Conservation (phyloP, 805 yeast genomes). For the Candida yuanshanica region DNA sequence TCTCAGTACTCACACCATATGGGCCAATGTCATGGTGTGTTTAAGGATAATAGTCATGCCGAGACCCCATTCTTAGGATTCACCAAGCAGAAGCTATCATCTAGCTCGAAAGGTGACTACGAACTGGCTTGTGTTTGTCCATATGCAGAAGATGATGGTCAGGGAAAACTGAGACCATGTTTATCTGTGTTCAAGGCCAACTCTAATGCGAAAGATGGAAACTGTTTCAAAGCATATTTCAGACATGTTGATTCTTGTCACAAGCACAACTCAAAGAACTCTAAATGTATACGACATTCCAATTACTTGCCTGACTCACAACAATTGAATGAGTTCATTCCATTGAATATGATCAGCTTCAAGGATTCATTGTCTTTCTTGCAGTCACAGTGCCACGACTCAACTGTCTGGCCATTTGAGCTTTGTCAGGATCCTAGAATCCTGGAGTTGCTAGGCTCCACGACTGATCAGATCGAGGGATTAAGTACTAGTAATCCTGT, state of each 20-base stretch:
- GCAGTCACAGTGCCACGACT: neutral
- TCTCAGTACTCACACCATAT: slow-evolving; percentile 12
- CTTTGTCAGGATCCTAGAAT: neutral
- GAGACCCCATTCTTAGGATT: slow-evolving; percentile 5
- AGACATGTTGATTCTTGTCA: slow-evolving; percentile 5
- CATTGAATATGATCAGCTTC: neutral
- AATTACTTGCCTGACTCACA: neutral
- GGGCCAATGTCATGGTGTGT: slow-evolving; percentile 12
- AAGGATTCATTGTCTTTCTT: neutral
- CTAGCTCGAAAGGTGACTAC: neutral
- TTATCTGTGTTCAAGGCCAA: neutral
- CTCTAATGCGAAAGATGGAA: neutral
- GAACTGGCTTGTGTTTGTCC: slow-evolving; percentile 3
- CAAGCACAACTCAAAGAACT: neutral
- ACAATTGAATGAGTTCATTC: neutral
- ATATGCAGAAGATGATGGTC: neutral
- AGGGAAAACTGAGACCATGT: neutral
- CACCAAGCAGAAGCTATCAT: neutral
- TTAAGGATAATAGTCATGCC: neutral
- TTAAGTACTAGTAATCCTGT: neutral
- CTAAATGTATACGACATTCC: neutral
- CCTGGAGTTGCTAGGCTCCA: neutral
- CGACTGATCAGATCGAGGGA: neutral
- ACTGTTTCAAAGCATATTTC: slow-evolving; percentile 7
- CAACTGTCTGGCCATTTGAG: neutral